A percentile compares a stretch with the other conserved stretches of the same genome.
Conservation (phyloP, 768 basidiomycete species). For the Leccinum sublutescens region DNA sequence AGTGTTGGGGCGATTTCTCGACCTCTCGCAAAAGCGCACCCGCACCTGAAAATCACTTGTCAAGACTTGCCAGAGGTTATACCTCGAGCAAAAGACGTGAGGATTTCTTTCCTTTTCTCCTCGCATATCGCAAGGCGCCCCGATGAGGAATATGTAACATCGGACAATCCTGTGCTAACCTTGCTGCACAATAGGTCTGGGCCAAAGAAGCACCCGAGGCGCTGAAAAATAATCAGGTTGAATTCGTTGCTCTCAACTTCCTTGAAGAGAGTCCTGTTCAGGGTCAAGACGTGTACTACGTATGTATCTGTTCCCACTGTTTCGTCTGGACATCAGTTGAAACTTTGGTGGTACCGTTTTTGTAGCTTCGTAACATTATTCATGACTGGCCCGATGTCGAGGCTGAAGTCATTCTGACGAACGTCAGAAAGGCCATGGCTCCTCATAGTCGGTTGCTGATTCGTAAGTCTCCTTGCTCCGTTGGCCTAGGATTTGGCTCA, state of each 20-base stretch:
- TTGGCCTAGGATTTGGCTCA: neutral
- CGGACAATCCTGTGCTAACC: neutral
- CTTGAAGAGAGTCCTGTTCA: neutral
- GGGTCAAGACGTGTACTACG: neutral
- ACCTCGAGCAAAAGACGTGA: neutral
- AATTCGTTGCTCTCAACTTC: neutral
- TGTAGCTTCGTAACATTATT: slow-evolving; percentile 29
- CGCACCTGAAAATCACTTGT: neutral
- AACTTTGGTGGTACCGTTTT: neutral
- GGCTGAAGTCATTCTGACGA: slow-evolving; percentile 30
- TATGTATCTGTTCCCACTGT: neutral
- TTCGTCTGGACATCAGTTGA: neutral
- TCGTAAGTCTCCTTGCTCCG: slow-evolving; percentile 26
- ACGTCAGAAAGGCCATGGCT: slow-evolving; percentile 29
- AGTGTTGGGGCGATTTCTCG: neutral
- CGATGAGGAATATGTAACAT: neutral
- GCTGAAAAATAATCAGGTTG: slow-evolving; percentile 12
- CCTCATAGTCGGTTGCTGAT: slow-evolving; percentile 33
- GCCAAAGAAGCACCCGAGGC: neutral
- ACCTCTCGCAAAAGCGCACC: neutral
- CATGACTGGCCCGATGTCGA: slow-evolving; percentile 40
- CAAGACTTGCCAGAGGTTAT: neutral
- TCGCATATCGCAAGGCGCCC: neutral
- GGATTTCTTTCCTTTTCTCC: neutral
- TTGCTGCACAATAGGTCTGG: neutral